phyloP scores from a whole-genome alignment of 106 monocot genomes.

The Vanilla planifolia region DNA sequence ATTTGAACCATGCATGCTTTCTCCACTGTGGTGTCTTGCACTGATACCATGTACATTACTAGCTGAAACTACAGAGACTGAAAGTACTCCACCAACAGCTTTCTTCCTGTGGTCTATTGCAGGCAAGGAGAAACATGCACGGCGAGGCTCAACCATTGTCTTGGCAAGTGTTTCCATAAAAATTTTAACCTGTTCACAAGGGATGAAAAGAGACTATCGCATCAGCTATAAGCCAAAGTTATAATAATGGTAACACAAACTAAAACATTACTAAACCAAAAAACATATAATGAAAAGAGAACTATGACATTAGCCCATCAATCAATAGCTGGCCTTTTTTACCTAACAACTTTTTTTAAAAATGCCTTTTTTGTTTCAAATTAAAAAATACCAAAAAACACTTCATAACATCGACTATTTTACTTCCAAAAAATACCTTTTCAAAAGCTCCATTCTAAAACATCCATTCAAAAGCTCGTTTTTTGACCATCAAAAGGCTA shows the following conservation, averaged over 20 bases:
- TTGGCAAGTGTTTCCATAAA: conserved; percentile 73
- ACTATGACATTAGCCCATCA: neutral
- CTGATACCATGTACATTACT: conserved; percentile 32
- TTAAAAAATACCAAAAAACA: too few relatives aligned
- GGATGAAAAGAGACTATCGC: too few relatives aligned
- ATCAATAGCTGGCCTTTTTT: neutral
- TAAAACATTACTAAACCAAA: too few relatives aligned
- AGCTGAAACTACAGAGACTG: conserved; percentile 74
- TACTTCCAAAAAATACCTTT: too few relatives aligned
- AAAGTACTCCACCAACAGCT: conserved; percentile 61
- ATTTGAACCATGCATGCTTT: conserved; percentile 13
- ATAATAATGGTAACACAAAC: too few relatives aligned
- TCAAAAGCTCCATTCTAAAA: too few relatives aligned
- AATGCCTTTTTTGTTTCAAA: too few relatives aligned
- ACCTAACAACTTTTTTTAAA: too few relatives aligned
- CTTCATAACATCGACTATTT: too few relatives aligned
- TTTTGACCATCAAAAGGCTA: too few relatives aligned
- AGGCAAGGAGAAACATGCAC: conserved; percentile 77
- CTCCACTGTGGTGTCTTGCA: conserved; percentile 19
- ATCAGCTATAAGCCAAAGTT: neutral
- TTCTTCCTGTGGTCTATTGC: conserved; percentile 54
- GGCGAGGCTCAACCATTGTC: conserved; percentile 88
- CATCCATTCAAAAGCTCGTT: too few relatives aligned
- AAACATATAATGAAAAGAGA: too few relatives aligned
- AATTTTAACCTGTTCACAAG: conserved; percentile 60